Conservation (phyloP, 2,329 filamentous ascomycete species). For the Penicillium griseofulvum region DNA sequence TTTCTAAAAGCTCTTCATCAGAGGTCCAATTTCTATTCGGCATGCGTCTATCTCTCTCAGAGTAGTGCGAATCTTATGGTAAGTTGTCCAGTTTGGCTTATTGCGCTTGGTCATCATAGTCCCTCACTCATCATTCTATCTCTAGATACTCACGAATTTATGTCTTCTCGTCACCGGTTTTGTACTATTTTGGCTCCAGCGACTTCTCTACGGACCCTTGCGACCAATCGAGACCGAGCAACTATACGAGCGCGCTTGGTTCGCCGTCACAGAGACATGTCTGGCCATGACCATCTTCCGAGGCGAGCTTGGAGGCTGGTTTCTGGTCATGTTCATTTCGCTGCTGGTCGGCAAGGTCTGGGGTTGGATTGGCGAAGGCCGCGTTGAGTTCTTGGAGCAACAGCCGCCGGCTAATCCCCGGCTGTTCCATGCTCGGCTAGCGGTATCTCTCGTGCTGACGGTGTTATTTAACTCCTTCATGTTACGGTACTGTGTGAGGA, state of each 20-base stretch:
- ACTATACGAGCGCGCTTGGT: conserved; percentile 96
- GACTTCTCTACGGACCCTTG: conserved; percentile 83
- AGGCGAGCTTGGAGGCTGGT: conserved; percentile 91
- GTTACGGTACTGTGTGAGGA: conserved; percentile 75
- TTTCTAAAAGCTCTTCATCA: conserved; percentile 90
- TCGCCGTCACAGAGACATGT: conserved; percentile 93
- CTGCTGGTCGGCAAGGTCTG: conserved; percentile 93
- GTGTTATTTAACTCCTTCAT: conserved; percentile 76
- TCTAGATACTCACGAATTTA: conserved; percentile 84
- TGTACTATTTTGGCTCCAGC: conserved; percentile 82
- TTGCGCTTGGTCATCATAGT: not conserved
- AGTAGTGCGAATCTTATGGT: conserved; percentile 95
- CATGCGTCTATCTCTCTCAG: conserved; percentile 93
- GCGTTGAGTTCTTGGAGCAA: conserved; percentile 92
- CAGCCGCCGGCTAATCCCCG: conserved; percentile 86
- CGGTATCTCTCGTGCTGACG: conserved; percentile 73
- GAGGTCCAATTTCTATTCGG: conserved; percentile 96
- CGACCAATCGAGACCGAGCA: conserved; percentile 95
- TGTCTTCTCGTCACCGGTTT: conserved; percentile 76
- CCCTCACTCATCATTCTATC: not conserved
- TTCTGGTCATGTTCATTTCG: conserved; percentile 92
- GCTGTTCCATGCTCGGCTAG: conserved; percentile 81
- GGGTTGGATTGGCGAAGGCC: conserved; percentile 96
- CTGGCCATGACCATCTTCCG: conserved; percentile 98
- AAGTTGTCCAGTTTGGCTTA: conserved; percentile 31